These are phyloP conservation scores for Jackrogersella multiformis DNA, from an alignment of 495 filamentous ascomycete genomes.

Conservation along the genomic window DNA sequence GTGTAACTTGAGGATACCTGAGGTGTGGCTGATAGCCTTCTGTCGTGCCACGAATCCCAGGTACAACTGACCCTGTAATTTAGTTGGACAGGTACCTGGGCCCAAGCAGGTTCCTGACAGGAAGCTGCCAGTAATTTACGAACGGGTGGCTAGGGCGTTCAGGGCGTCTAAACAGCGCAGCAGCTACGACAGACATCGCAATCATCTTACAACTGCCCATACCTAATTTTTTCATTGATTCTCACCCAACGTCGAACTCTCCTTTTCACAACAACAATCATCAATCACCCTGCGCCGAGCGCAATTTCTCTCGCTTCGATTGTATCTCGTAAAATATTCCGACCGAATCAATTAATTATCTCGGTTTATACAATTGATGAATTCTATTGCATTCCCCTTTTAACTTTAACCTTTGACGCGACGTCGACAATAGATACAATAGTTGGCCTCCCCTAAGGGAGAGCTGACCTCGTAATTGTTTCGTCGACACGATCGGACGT, in stretches of 20 bases:
- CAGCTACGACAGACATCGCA: conserved; percentile 20
- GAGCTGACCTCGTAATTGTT: conserved; percentile 9
- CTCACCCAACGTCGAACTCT: conserved; percentile 26
- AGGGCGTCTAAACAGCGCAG: conserved; percentile 10
- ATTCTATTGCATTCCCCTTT: conserved; percentile 2
- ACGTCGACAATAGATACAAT: conserved; percentile 13
- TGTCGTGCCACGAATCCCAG: conserved; percentile 22
- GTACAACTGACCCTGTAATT: conserved; percentile 31
- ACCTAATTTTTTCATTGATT: conserved; percentile 36
- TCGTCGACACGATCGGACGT: background rate
- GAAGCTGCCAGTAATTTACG: conserved; percentile 10
- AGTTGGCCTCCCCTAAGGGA: conserved; percentile 21
- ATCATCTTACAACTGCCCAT: conserved; percentile 16
- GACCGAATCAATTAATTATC: conserved; percentile 3
- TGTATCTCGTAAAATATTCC: conserved; percentile 11
- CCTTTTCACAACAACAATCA: conserved; percentile 34
- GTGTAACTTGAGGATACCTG: background rate
- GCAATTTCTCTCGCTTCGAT: conserved; percentile 46
- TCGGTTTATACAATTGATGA: conserved; percentile 5
- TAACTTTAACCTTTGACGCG: conserved; percentile 7
- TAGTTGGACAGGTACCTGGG: conserved; percentile 18
- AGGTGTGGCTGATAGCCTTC: conserved; percentile 14
- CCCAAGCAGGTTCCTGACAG: conserved; percentile 11
- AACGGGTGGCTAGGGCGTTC: conserved; percentile 29
- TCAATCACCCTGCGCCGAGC: conserved; percentile 44